Conservation (phyloP, 257 asterid genomes). For the Plantago ovata region DNA sequence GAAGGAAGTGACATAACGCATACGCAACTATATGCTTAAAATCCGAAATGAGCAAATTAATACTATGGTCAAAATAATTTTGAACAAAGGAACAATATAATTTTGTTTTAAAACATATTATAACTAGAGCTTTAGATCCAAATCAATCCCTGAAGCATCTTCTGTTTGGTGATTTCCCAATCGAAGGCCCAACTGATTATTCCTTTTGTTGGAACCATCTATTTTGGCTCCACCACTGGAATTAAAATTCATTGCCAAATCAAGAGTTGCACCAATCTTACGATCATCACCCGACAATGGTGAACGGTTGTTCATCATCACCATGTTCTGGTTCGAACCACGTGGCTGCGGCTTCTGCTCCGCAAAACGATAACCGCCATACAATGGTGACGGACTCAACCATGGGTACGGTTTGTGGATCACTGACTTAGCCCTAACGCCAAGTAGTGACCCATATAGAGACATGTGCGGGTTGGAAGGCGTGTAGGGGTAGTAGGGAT, state of each 20-base stretch:
- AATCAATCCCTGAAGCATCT: constrained; percentile 42
- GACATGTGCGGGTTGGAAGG: constrained; percentile 33
- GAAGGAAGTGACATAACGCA: too few species aligned
- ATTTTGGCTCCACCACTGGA: not conserved
- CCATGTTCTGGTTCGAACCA: not conserved
- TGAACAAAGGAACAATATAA: too few species aligned
- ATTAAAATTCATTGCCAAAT: constrained; percentile 26
- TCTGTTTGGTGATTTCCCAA: constrained; percentile 16
- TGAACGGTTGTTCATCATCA: not conserved
- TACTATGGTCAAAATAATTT: too few species aligned
- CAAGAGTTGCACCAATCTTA: constrained; percentile 22
- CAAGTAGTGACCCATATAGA: constrained; percentile 29
- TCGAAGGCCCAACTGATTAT: constrained; percentile 22
- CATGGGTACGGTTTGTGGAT: constrained; percentile 39
- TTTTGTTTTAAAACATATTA: too few species aligned
- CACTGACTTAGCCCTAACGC: constrained; percentile 39
- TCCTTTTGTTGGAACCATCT: constrained; percentile 8
- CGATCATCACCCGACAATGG: not conserved
- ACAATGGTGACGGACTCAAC: constrained; percentile 28
- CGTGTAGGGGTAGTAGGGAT: constrained; percentile 35
- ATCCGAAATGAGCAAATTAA: too few species aligned
- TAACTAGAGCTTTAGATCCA: constrained; percentile 41
- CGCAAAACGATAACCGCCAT: constrained; percentile 18
- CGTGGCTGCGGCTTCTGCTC: not conserved
- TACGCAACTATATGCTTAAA: too few species aligned